These are phyloP conservation scores for Raffaelea ambrosiae DNA, from an alignment of 2,329 filamentous ascomycete genomes.

Conservation along the genomic window DNA sequence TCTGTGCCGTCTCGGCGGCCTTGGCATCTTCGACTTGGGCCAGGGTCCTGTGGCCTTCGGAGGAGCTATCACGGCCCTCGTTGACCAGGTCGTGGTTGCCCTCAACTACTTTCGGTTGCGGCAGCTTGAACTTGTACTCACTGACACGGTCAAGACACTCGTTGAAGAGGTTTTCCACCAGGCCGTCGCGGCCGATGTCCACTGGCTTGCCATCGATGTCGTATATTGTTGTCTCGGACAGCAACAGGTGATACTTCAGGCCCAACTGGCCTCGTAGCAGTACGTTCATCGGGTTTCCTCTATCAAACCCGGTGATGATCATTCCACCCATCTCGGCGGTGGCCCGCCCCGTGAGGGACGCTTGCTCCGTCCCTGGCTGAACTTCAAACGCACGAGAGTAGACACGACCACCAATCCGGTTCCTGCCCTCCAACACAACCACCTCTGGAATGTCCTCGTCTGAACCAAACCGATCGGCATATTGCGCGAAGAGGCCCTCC, in stretches of 20 bases:
- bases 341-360: constrained; percentile 3
- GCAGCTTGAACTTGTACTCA: constrained; percentile 74
- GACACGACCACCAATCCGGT: constrained; percentile 81
- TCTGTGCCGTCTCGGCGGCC: constrained; percentile 19
- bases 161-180: constrained; percentile 89
- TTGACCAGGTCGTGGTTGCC: constrained; percentile 78
- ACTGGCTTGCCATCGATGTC: constrained; percentile 74
- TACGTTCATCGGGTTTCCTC: constrained; percentile 87
- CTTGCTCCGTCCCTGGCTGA: constrained; percentile 35
- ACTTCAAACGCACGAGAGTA: constrained; percentile 68
- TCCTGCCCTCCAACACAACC: constrained; percentile 76
- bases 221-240: constrained; percentile 69
- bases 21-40: constrained; percentile 63
- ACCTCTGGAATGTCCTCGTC: constrained; percentile 66
- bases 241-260: constrained; percentile 75
- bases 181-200: constrained; percentile 65
- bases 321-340: constrained; percentile 97
- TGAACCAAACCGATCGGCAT: constrained; percentile 56
- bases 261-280: constrained; percentile 86
- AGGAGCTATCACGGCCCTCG: constrained; percentile 67
- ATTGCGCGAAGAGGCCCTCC: constrained; percentile 76
- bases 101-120: constrained; percentile 62
- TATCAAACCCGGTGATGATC: constrained; percentile 94
- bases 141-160: constrained; percentile 89
- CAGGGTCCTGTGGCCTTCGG: constrained; percentile 64